Conservation (phyloP, 495 filamentous ascomycete species). For the Annulohypoxylon stygium region DNA sequence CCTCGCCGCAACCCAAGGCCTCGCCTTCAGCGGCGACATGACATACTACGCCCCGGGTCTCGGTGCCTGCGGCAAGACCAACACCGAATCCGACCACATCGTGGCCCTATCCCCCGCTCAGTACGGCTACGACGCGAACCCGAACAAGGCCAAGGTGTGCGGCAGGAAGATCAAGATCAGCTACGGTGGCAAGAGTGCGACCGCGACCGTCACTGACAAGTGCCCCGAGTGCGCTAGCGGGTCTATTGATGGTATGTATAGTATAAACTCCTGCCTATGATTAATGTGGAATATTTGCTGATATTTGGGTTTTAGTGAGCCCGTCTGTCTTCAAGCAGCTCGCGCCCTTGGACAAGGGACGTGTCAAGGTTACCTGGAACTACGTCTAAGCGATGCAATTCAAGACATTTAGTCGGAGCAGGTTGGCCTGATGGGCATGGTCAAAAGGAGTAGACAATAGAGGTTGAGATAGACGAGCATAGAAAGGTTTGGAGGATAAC, state of each 20-base stretch:
- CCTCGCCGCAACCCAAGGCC: constrained; percentile 13
- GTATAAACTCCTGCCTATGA: no score
- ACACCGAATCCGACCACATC: constrained; percentile 55
- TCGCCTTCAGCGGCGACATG: constrained; percentile 57
- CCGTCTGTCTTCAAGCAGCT: constrained; percentile 61
- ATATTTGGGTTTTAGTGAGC: constrained; percentile 45
- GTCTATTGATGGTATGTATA: constrained; percentile 55
- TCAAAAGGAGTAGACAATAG: background rate
- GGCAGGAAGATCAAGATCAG: constrained; percentile 72
- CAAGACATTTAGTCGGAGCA: no score
- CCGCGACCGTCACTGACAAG: constrained; percentile 77
- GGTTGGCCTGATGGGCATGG: no score
- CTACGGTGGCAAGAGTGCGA: constrained; percentile 65
- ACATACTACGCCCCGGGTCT: constrained; percentile 63
- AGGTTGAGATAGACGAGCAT: background rate
- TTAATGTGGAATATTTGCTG: no score
- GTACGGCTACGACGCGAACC: constrained; percentile 62
- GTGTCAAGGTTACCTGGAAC: constrained; percentile 56
- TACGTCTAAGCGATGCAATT: constrained; percentile 11
- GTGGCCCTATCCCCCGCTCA: constrained; percentile 58
- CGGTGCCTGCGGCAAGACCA: constrained; percentile 61
- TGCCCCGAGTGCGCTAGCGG: constrained; percentile 72
- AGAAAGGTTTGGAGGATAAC: background rate
- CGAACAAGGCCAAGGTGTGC: constrained; percentile 68
- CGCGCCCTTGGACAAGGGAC: constrained; percentile 52